These are phyloP conservation scores for Russula sp. DNA, from an alignment of 768 basidiomycete species.

Conservation along the genomic window DNA sequence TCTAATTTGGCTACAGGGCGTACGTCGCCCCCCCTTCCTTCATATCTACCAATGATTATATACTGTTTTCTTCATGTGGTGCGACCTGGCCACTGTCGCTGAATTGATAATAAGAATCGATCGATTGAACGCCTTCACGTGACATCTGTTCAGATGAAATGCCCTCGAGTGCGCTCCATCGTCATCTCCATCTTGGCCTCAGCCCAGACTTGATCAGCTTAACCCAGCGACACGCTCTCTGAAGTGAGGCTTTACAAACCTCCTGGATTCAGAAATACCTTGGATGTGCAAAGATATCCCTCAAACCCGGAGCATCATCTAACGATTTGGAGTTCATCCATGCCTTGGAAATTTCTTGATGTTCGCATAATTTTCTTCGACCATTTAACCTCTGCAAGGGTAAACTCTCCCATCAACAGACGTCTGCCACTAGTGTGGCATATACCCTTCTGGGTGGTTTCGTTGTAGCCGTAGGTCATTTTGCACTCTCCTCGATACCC, in stretches of 20 bases:
- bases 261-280: neutral
- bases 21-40: no score
- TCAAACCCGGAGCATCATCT: neutral
- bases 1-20: no score
- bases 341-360: conserved; percentile 18
- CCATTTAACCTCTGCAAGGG: conserved; percentile 19
- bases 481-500: neutral
- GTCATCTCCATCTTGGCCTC: neutral
- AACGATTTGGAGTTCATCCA: neutral
- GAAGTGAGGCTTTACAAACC: neutral
- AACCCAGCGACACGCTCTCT: no score
- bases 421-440: conserved; percentile 44
- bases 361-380: conserved; percentile 15
- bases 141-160: no score
- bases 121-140: no score
- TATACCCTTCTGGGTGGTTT: conserved; percentile 60
- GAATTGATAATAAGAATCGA: no score
- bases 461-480: conserved; percentile 37
- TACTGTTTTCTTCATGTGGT: no score
- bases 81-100: no score
- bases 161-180: neutral
- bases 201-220: neutral
- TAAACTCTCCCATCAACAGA: conserved; percentile 33
- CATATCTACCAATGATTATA: no score
- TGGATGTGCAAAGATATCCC: neutral